phyloP scores from a whole-genome alignment of 1,139 yeast species.

The Wickerhamomyces sp. region DNA sequence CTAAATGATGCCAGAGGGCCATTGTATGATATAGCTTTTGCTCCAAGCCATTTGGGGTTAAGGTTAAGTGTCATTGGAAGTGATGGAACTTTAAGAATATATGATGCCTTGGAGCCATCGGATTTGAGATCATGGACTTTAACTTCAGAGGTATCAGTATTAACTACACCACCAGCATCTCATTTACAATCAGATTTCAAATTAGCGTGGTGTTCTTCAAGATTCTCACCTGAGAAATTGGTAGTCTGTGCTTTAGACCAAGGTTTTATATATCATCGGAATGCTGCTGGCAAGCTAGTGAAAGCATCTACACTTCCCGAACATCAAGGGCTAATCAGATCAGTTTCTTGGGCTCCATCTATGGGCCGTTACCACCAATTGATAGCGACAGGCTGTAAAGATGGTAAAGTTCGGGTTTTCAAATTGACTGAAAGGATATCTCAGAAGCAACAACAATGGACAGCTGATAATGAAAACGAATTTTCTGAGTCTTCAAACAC shows the following conservation, averaged over 20 bases:
- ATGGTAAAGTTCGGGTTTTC: slow-evolving; percentile 85
- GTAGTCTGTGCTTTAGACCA: slow-evolving; percentile 86
- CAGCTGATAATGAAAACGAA: slow-evolving; percentile 13
- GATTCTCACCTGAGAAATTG: slow-evolving; percentile 74
- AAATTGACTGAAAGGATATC: slow-evolving; percentile 49
- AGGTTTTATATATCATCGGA: slow-evolving; percentile 69
- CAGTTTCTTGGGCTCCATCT: slow-evolving; percentile 95
- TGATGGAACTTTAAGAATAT: slow-evolving; percentile 82
- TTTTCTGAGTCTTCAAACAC: slow-evolving; percentile 11
- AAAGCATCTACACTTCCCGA: slow-evolving; percentile 53
- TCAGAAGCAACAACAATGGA: slow-evolving; percentile 8
- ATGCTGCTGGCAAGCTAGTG: slow-evolving; percentile 40
- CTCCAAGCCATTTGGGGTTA: slow-evolving; percentile 81
- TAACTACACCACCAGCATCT: slow-evolving; percentile 67
- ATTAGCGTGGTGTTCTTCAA: slow-evolving; percentile 90
- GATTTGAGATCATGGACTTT: slow-evolving; percentile 80
- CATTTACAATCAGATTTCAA: slow-evolving; percentile 85
- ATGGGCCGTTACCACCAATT: slow-evolving; percentile 88
- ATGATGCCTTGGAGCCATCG: slow-evolving; percentile 86
- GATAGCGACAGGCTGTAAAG: slow-evolving; percentile 94
- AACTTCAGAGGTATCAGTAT: slow-evolving; percentile 66
- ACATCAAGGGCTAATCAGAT: slow-evolving; percentile 81
- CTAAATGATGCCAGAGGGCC: slow-evolving; percentile 88
- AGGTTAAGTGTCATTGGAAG: slow-evolving; percentile 85
- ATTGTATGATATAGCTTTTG: slow-evolving; percentile 81